These are phyloP conservation scores for Mucor irregularis DNA, from an alignment of 371 early-diverging fungal genomes.

Conservation along the genomic window DNA sequence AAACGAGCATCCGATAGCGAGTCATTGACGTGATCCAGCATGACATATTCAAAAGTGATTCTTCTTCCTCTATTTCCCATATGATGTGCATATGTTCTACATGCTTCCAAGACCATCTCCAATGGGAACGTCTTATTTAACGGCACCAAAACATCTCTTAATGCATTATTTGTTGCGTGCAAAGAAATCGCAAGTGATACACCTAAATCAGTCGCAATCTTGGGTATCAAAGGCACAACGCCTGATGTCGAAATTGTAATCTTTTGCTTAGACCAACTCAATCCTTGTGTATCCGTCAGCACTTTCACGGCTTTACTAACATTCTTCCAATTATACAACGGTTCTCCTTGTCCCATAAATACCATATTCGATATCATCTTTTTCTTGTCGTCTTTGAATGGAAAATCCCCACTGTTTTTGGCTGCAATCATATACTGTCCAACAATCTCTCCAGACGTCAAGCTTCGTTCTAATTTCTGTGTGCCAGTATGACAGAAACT, in stretches of 20 bases:
- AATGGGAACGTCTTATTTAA: constrained; percentile 84
- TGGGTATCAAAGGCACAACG: constrained; percentile 78
- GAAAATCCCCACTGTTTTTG: constrained; percentile 59
- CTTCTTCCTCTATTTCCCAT: constrained; percentile 51
- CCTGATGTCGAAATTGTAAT: constrained; percentile 93
- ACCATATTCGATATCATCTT: constrained; percentile 79
- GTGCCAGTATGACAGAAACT: constrained; percentile 95
- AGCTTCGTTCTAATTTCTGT: constrained; percentile 76
- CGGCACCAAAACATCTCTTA: constrained; percentile 84
- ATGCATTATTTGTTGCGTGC: constrained; percentile 82
- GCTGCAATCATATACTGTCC: constrained; percentile 86
- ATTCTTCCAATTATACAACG: constrained; percentile 81
- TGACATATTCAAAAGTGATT: constrained; percentile 85
- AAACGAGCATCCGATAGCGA: constrained; percentile 66
- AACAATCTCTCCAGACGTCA: constrained; percentile 78
- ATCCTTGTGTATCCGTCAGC: constrained; percentile 71
- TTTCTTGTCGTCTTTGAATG: constrained; percentile 34
- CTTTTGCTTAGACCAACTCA: constrained; percentile 69
- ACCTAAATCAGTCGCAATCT: constrained; percentile 75
- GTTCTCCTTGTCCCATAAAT: constrained; percentile 95
- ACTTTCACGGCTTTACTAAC: constrained; percentile 73
- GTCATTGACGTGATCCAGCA: constrained; percentile 86
- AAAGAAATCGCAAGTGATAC: constrained; percentile 86
- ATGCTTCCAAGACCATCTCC: constrained; percentile 69
- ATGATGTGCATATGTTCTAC: constrained; percentile 59